Evolutionary conservation across 208 protist genomes (phyloP).

Genomic region (Crithidia brevicula): DNA sequence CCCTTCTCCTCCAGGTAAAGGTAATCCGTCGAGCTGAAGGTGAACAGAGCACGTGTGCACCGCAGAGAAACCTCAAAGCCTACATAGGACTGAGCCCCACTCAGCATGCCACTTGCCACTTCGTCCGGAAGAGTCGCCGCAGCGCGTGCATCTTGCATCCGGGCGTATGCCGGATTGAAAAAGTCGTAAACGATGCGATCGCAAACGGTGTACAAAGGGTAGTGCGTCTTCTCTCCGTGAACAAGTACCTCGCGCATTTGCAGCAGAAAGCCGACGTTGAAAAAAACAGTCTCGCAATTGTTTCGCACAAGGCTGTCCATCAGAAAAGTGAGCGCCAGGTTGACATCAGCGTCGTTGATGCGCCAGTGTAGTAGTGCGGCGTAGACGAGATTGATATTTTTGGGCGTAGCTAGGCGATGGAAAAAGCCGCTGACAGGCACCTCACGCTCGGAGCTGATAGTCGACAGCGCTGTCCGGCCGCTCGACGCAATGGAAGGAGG

Average conservation of each 20-base stretch:
- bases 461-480: conserved; percentile 45
- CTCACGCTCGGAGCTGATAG: conserved; percentile 70
- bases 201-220: conserved; percentile 70
- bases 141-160: conserved; percentile 49
- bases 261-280: conserved; percentile 77
- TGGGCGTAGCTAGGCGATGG: conserved; percentile 63
- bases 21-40: conserved; percentile 75
- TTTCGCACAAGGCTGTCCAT: conserved; percentile 67
- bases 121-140: conserved; percentile 30
- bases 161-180: conserved; percentile 83
- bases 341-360: conserved; percentile 78
- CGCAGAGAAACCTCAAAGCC: conserved; percentile 88
- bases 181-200: conserved; percentile 85
- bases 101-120: conserved; percentile 41
- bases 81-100: conserved; percentile 75
- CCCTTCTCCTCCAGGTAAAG: conserved; percentile 80
- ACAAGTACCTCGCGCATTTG: conserved; percentile 76
- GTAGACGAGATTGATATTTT: conserved; percentile 71
- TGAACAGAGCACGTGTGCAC: conserved; percentile 83
- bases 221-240: conserved; percentile 69
- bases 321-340: conserved; percentile 76
- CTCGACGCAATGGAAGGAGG: conserved; percentile 43
- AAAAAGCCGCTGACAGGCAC: conserved; percentile 77
- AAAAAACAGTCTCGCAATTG: conserved; percentile 64
- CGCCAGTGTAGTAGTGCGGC: conserved; percentile 78